Base-by-base conservation (phyloP, 257 asterid species). In the Primulina tabacum region DNA sequence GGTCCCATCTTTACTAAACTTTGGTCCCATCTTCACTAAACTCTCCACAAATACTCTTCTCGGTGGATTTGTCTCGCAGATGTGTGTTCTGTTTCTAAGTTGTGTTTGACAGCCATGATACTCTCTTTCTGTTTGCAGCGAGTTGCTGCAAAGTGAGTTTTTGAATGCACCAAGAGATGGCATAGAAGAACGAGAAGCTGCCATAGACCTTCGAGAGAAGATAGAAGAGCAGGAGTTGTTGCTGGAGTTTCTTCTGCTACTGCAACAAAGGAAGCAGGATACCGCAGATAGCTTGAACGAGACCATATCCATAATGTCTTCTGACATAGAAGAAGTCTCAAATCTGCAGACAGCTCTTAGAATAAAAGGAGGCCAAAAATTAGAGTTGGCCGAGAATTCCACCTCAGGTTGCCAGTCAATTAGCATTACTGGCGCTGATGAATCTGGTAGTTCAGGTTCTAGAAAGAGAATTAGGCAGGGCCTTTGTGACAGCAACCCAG, bases 151-250 rank as follows among this genome's bases (percentile, higher is more conserved):
- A 85, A 94, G 99, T 68, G 97, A 89, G 71, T 91, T 94, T 73
- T 81, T 94, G 63, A 91, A 78, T 68, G 95, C 85, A 72, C 97
- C 96, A 29, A 89, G 87, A 81, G 83, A 81, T 32, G 88, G 83
- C 63, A 73, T 92, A 67, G 90, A 91, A 78, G 96, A 91, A 62
- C 92, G 95, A 30, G 92, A 89, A 81, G 92, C 93, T 55, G 93
- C 92, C 17, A 83, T 86, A 74, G 88, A 86, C 71, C 90, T 94
- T 65, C 81, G 88, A 68, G 98, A 91, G 75, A 79, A 80, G 71
- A 91, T 94, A 72, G 96, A 94, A 29, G 97, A 94, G 80, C 95
- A 89, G 56, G 98, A 94, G 75, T 73, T 88, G 82, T 72, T 94
- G 71, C 87, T 94, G 70, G 97, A 94, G 74, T 94, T 94, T 71